Conservation (phyloP, 1,139 yeast species). For the Yamadazyma spencermartinsiae region DNA sequence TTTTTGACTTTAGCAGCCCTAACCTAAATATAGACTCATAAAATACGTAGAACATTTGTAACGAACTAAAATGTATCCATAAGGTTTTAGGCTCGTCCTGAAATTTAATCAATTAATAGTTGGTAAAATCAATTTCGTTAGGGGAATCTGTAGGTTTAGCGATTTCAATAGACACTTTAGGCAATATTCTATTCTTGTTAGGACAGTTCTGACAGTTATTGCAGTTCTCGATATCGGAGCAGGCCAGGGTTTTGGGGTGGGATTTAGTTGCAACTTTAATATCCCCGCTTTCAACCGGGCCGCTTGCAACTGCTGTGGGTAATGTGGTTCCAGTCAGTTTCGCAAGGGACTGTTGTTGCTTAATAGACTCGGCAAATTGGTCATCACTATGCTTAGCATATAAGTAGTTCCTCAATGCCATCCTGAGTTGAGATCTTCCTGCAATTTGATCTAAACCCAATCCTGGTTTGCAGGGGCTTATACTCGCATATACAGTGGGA, state of each 20-base stretch:
- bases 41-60: background rate
- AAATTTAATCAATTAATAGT: conserved; percentile 1
- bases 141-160: conserved; percentile 7
- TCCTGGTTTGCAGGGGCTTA: background rate
- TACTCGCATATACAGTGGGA: background rate
- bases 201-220: conserved; percentile 32
- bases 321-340: background rate
- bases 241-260: conserved; percentile 1
- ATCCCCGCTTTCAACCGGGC: too few relatives aligned
- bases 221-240: conserved; percentile 17
- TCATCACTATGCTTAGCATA: conserved; percentile 42
- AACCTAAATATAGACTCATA: background rate
- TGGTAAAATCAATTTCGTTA: conserved; percentile 11
- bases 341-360: conserved; percentile 7
- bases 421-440: conserved; percentile 9
- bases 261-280: too few relatives aligned
- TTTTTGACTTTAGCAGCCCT: too few relatives aligned
- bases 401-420: conserved; percentile 46
- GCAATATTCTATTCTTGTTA: conserved; percentile 13
- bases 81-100: background rate
- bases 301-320: too few relatives aligned
- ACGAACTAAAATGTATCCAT: background rate
- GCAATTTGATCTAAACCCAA: background rate
- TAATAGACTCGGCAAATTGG: conserved; percentile 14
- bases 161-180: conserved; percentile 14